phyloP scores from a whole-genome alignment of 2,329 filamentous ascomycete genomes.

The Pseudopithomyces maydicus region DNA sequence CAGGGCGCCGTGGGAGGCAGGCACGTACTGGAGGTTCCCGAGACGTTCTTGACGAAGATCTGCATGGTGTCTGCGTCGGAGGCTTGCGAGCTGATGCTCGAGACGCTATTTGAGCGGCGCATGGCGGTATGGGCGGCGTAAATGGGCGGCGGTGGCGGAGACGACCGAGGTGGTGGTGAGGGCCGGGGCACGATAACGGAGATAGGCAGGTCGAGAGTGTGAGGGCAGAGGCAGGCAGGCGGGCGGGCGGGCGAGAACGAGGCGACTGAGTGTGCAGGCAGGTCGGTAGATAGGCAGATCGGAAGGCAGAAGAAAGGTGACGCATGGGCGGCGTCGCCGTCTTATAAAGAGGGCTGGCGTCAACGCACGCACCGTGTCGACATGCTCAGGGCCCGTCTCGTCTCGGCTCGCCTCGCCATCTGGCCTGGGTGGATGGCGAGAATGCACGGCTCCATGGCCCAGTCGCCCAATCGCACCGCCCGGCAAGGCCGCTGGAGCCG shows the following conservation, averaged over 20 bases:
- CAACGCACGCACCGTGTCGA: constrained; percentile 4
- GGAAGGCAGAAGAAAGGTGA: constrained; percentile 3
- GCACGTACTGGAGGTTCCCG: constrained; percentile 60
- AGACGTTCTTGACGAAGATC: constrained; percentile 65
- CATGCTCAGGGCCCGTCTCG: constrained; percentile 2
- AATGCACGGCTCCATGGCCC: background rate
- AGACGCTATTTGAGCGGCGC: constrained; percentile 46
- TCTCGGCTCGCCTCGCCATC: background rate
- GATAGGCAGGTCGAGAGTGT: background rate
- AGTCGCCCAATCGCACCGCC: background rate
- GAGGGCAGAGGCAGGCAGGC: background rate
- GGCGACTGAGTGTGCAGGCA: background rate
- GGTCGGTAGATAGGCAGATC: background rate
- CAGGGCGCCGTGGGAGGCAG: background rate
- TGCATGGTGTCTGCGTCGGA: constrained; percentile 61
- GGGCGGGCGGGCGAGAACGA: background rate
- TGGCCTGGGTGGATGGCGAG: background rate
- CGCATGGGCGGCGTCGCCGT: constrained; percentile 7
- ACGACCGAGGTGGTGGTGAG: background rate
- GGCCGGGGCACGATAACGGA: background rate
- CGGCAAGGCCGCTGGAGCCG: background rate
- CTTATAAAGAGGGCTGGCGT: constrained; percentile 10
- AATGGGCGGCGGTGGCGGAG: background rate
- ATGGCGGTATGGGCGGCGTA: constrained; percentile 24
- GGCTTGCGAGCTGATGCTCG: constrained; percentile 48